phyloP scores from a whole-genome alignment of 2,329 filamentous ascomycete species.

The Xylariaceae sp. region DNA sequence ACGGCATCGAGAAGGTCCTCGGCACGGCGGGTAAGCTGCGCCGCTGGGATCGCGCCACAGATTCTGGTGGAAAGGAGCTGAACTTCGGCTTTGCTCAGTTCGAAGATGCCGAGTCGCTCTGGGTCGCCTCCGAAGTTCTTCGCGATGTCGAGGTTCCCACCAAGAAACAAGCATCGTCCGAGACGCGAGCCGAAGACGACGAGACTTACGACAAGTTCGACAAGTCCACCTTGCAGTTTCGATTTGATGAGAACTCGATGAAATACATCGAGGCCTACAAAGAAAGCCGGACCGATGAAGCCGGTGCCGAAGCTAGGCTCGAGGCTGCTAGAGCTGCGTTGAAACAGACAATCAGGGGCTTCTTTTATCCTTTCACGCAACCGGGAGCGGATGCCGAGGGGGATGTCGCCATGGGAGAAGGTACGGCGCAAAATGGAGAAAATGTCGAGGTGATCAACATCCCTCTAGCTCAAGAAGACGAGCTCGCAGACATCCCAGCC shows the following conservation, averaged over 20 bases:
- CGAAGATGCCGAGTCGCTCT: slow-evolving; percentile 82
- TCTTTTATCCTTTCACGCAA: slow-evolving; percentile 59
- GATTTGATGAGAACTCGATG: slow-evolving; percentile 73
- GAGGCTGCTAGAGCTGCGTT: slow-evolving; percentile 63
- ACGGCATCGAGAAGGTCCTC: slow-evolving; percentile 71
- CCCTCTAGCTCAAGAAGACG: slow-evolving; percentile 79
- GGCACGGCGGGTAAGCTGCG: slow-evolving; percentile 69
- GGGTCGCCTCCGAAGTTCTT: slow-evolving; percentile 77
- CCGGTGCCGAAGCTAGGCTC: slow-evolving; percentile 57
- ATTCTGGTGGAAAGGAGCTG: slow-evolving; percentile 60
- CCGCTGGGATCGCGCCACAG: slow-evolving; percentile 74
- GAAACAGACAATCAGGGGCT: slow-evolving; percentile 57
- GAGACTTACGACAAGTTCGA: slow-evolving; percentile 50
- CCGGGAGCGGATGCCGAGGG: slow-evolving; percentile 53
- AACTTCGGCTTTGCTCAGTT: slow-evolving; percentile 95
- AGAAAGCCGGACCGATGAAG: slow-evolving; percentile 55
- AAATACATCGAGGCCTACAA: slow-evolving; percentile 83
- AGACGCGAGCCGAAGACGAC: slow-evolving; percentile 33
- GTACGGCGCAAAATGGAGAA: slow-evolving; percentile 45
- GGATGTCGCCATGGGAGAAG: slow-evolving; percentile 63
- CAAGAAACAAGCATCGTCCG: slow-evolving; percentile 58
- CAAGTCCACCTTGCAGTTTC: slow-evolving; percentile 62
- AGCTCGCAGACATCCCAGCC: slow-evolving; percentile 87
- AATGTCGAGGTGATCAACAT: slow-evolving; percentile 85
- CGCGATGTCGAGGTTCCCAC: slow-evolving; percentile 74